Conservation (phyloP, 148 eudicot genomes). For the Heliosperma pusillum region DNA sequence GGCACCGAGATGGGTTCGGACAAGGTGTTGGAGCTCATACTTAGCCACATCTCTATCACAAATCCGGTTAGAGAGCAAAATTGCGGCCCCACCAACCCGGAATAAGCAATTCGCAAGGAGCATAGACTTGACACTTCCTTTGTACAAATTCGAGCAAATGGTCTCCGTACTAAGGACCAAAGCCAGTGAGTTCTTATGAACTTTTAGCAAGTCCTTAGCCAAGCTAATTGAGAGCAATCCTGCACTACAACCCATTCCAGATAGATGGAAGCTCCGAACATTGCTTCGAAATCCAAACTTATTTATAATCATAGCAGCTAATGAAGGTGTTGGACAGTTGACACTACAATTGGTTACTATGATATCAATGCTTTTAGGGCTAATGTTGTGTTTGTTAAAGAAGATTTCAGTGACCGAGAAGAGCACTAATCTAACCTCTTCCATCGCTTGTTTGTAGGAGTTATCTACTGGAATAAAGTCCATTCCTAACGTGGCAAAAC, state of each 20-base stretch:
- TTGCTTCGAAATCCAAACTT: constrained; percentile 42
- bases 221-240: constrained; percentile 34
- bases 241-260: constrained; percentile 54
- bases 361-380: constrained; percentile 39
- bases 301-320: constrained; percentile 37
- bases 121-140: constrained; percentile 42
- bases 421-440: constrained; percentile 31
- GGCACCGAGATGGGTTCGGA: constrained; percentile 45
- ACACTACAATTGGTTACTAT: constrained; percentile 41
- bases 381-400: constrained; percentile 30
- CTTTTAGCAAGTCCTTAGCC: constrained; percentile 40
- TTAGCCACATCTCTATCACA: constrained; percentile 28
- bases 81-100: constrained; percentile 40
- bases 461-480: constrained; percentile 26
- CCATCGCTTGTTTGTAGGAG: constrained; percentile 26
- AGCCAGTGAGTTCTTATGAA: constrained; percentile 38
- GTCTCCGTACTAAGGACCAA: constrained; percentile 42
- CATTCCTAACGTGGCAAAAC: constrained; percentile 22
- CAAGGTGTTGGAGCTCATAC: constrained; percentile 40
- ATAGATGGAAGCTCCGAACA: constrained; percentile 37
- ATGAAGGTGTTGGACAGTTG: constrained; percentile 40
- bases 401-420: constrained; percentile 31
- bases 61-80: constrained; percentile 36
- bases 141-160: constrained; percentile 30
- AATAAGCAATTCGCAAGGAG: constrained; percentile 48